phyloP scores from a whole-genome alignment of 2,329 filamentous ascomycete genomes.

The Pleomassaria siparia region DNA sequence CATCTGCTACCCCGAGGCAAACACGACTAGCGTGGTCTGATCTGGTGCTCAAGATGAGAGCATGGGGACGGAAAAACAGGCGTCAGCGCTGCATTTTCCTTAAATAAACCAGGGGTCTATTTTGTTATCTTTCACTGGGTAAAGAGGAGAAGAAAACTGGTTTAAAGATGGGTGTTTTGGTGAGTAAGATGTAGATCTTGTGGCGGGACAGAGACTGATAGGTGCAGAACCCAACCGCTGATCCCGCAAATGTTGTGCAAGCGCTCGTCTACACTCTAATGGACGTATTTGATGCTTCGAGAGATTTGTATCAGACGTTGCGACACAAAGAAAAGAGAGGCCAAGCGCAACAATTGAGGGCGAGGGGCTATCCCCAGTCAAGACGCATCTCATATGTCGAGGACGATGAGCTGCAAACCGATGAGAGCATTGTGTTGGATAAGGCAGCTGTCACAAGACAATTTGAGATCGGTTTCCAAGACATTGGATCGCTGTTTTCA shows the following conservation, averaged over 20 bases:
- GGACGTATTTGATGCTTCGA: conserved; percentile 39
- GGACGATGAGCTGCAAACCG: conserved; percentile 25
- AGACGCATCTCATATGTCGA: conserved; percentile 31
- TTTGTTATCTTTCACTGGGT: conserved; percentile 14
- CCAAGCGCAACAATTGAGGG: conserved; percentile 27
- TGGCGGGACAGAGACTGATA: conserved; percentile 9
- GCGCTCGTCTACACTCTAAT: conserved; percentile 33
- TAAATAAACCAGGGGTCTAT: conserved; percentile 8
- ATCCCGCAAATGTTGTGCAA: conserved; percentile 34
- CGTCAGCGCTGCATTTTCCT: not conserved
- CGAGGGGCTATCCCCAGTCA: conserved; percentile 32
- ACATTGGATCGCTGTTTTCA: conserved; percentile 31
- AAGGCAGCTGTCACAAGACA: conserved; percentile 33
- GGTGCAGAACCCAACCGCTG: conserved; percentile 22
- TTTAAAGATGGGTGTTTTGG: conserved; percentile 26
- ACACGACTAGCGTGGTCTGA: conserved; percentile 16
- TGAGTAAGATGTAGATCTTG: conserved; percentile 14
- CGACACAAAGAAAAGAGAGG: conserved; percentile 36
- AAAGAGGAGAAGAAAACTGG: conserved; percentile 13
- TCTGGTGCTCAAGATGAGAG: conserved; percentile 16
- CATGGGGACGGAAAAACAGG: conserved; percentile 21
- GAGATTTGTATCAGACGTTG: conserved; percentile 35
- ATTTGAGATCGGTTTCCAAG: conserved; percentile 33
- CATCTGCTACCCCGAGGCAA: conserved; percentile 19
- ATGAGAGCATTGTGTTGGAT: conserved; percentile 34